Conservation (phyloP, 305 asterid genomes). For the Plantago lanceolata region DNA sequence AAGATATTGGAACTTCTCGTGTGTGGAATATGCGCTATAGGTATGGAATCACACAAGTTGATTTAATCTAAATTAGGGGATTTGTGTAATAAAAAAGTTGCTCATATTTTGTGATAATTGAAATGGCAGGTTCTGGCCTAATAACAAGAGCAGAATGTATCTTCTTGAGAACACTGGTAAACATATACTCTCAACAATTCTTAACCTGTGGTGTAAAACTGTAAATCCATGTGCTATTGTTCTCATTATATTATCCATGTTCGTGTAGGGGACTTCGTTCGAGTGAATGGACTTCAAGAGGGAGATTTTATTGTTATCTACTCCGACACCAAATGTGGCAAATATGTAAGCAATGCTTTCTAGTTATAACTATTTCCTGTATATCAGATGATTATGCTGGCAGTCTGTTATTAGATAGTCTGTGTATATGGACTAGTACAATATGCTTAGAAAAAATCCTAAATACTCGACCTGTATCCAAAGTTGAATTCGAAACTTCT, state of each 20-base stretch:
- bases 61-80: too few relatives aligned
- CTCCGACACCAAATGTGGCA: slow-evolving; percentile 80
- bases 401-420: not conserved
- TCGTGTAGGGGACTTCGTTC: slow-evolving; percentile 70
- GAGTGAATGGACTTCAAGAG: slow-evolving; percentile 84
- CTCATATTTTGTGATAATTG: not conserved
- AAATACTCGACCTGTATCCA: too few relatives aligned
- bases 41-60: slow-evolving; percentile 27
- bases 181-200: not conserved
- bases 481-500: too few relatives aligned
- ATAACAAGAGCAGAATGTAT: slow-evolving; percentile 97
- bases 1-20: slow-evolving; percentile 86
- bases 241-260: slow-evolving; percentile 1
- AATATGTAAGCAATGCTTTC: slow-evolving; percentile 51
- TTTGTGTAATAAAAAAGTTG: not conserved
- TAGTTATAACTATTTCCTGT: not conserved
- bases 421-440: not conserved
- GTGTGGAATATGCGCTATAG: slow-evolving; percentile 91
- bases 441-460: not conserved
- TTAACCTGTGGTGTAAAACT: not conserved
- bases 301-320: slow-evolving; percentile 94
- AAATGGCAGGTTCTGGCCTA: slow-evolving; percentile 85
- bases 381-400: too few relatives aligned
- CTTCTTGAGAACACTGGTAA: slow-evolving; percentile 96
- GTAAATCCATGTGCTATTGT: too few relatives aligned